Evolutionary conservation across 495 filamentous ascomycete species (phyloP).

Genomic region (Penicillium macrosclerotiorum): DNA sequence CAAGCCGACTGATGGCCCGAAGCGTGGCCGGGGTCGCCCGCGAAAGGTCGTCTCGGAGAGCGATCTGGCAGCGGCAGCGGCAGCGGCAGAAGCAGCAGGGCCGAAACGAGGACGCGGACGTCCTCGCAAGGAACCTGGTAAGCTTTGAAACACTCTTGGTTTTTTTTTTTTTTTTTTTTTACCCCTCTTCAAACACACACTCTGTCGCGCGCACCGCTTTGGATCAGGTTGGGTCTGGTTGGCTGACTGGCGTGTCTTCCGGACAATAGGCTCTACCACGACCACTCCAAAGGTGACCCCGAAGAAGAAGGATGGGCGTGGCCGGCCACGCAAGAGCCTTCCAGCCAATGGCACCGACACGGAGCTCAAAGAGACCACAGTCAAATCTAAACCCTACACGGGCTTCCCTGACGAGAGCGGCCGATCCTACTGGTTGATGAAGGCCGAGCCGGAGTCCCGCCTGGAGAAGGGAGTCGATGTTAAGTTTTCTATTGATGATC

Average conservation of each 20-base stretch:
- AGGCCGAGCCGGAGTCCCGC: conserved; percentile 87
- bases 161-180: neutral
- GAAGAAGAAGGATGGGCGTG: conserved; percentile 20
- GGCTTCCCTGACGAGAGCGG: conserved; percentile 17
- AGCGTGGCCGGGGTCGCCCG: conserved; percentile 42
- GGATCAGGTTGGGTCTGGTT: neutral
- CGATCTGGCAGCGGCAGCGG: conserved; percentile 8
- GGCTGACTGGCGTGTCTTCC: conserved; percentile 3
- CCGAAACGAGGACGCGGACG: conserved; percentile 25
- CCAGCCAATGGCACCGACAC: conserved; percentile 10
- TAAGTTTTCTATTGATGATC: conserved; percentile 92
- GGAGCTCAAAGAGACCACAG: conserved; percentile 7
- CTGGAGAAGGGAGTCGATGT: conserved; percentile 84
- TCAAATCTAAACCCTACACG: no score
- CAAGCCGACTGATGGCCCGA: conserved; percentile 29
- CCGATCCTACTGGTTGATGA: conserved; percentile 83
- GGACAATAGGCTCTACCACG: neutral
- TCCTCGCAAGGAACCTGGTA: conserved; percentile 31
- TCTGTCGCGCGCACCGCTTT: no score
- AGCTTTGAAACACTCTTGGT: conserved; percentile 1
- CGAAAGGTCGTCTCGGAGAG: conserved; percentile 16
- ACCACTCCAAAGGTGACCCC: conserved; percentile 2
- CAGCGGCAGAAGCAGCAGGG: neutral
- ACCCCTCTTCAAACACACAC: conserved; percentile 3
- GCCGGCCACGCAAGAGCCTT: conserved; percentile 28